Base-by-base conservation (phyloP, 2,329 filamentous ascomycete genomes). In the Pseudogymnoascus sp. region DNA sequence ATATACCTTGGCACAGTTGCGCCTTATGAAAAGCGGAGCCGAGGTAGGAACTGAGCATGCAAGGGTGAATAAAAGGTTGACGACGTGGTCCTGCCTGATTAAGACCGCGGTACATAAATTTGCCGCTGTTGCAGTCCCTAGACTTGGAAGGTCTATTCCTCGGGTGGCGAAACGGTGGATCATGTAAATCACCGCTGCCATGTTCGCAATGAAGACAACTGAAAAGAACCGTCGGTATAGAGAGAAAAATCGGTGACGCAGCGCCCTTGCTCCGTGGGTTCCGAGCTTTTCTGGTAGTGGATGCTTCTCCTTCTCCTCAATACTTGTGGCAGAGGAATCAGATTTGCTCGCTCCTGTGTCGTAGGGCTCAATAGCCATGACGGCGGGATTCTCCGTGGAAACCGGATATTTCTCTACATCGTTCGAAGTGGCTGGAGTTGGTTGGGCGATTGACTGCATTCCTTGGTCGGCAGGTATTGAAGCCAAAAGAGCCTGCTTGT, bases 141-240 rank as follows among this genome's bases (percentile, higher is more conserved):
- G 15, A 23, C 61, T 64, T 53, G 61, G 60, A 28, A 50, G 33
- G 17, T 28, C 64, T 40, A 50, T 42, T 8, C 38, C 40, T 53
- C 61, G 36, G 3, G 47, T 35, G 26, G 33, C 47, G 57, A 72
- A 69, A 35, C 74, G 44, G 8, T 50, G 65, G 21, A 70, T 69
- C 50, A 75, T 68, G 62, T 75, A 67, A 35, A 80, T 67, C 62
- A 82, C 71, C 60, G 75, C 71, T 65, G 77, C 67, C 63, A 80
- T 66, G 67, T 85, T 85, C 65, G 74, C 70, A 40, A 83, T 67
- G 65, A 80, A 79, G 35, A 82, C 74, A 13, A 84, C 57, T 53
- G 79, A 80, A 71, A 85, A 84, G 11, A 85, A 77, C 4, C 79
- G 78, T 26, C 83, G 78, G 68, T 85, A 85, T 35, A 79, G 76